Evolutionary conservation across 148 eudicot genomes (phyloP).

Genomic region (Rhododendron ferrugineum): DNA sequence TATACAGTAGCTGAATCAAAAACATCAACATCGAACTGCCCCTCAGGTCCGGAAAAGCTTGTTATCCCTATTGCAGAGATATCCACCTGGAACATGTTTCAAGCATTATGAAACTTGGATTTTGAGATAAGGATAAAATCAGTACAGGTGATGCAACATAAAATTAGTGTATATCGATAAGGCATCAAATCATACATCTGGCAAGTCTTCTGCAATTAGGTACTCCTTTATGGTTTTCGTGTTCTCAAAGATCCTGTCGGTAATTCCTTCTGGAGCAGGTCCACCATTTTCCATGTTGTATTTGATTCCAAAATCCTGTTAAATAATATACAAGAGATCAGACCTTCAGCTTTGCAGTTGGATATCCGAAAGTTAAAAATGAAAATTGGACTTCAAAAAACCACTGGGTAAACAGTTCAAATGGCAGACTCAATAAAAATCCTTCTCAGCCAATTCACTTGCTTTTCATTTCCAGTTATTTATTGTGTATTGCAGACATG

Average conservation of each 20-base stretch:
- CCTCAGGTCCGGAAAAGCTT: constrained; percentile 83
- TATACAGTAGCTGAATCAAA: constrained; percentile 92
- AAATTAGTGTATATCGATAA: neutral
- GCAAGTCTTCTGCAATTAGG: constrained; percentile 75
- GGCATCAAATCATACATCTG: constrained; percentile 54
- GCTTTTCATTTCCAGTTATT: neutral
- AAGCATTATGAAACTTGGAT: neutral
- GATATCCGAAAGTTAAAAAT: neutral
- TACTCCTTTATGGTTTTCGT: constrained; percentile 94
- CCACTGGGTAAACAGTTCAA: neutral
- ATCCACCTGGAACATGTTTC: constrained; percentile 58
- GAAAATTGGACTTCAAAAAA: neutral
- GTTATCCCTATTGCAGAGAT: constrained; percentile 56
- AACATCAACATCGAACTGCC: constrained; percentile 87
- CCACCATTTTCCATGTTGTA: constrained; percentile 99
- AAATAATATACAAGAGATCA: constrained; percentile 4
- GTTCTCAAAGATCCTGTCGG: constrained; percentile 78
- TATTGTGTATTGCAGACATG: neutral
- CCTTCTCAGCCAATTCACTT: neutral
- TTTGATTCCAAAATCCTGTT: constrained; percentile 94
- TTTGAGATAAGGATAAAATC: neutral
- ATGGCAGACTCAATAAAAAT: neutral
- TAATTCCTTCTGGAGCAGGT: constrained; percentile 94
- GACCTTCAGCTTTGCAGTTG: neutral
- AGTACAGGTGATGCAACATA: constrained; percentile 8